Base-by-base conservation (phyloP, 495 filamentous ascomycete genomes). In the Neurospora africana region DNA sequence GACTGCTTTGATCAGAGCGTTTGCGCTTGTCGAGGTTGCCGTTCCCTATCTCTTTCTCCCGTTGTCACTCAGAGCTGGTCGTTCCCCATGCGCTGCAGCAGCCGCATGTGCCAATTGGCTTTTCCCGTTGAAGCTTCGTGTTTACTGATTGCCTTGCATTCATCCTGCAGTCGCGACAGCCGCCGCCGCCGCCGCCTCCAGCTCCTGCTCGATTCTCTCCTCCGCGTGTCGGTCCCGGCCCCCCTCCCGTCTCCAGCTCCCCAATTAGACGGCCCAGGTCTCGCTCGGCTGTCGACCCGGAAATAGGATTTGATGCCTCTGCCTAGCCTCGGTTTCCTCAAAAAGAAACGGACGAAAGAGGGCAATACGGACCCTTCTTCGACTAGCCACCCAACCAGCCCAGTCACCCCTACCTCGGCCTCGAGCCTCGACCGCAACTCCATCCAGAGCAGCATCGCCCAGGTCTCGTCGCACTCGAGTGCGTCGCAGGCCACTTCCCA, bases 261-360 rank as follows among this genome's bases (percentile, higher is more conserved):
- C 76, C 75, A 75, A 75, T 78, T 65, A 69, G 75, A 76, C 72
- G 67, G 71, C 69, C 53, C 58, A 40, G 39, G 73, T 43, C 69
- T 33, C 36, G 73, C 72, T 73, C 71, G 71, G 67, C 72, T 69
- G 72, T 78, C 75, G 53, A 65, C 73, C 72, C 11, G 69, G 37
- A 47, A 38, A 75, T 70, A 72, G 23, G 68, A 47, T 74, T 80
- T 79, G 80, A 93, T 93, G 91, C 91, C 53, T 65, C 30, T 65
- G 53, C 53, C 90, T 85, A 87, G 82, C 76, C 86, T 93, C 83
- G 92, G 93, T 74, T 91, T 97, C 78, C 88, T 99, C 78, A 99
- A 98, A 88, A 98, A 97, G 90, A 94, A 96, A 87, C 90, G 93
- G 87, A 96, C 95, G 84, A 97, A 93, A 89, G 81, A 89, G 85